Conservation (phyloP, 2,329 filamentous ascomycete genomes). For the Raffaelea ambrosiae region DNA sequence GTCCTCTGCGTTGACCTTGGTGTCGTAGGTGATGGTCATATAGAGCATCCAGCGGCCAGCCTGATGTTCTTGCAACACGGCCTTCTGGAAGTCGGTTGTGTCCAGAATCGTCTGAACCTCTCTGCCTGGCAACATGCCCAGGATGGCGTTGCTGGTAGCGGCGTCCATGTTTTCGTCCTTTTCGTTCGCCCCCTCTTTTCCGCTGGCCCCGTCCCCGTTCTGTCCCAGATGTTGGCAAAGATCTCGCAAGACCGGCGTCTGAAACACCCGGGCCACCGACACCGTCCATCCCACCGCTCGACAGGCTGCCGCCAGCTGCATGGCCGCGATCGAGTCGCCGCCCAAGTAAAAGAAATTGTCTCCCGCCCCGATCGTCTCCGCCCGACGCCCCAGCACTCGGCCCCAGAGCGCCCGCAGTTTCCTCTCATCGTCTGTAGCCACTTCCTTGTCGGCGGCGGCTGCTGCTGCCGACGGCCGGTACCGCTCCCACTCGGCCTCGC, state of each 20-base stretch:
- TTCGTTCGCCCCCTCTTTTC: too few species aligned
- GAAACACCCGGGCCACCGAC: too few species aligned
- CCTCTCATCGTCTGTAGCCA: not conserved
- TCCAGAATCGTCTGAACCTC: not conserved
- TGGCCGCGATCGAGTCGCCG: too few species aligned
- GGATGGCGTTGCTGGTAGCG: too few species aligned
- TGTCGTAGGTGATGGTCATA: not conserved
- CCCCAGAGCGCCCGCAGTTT: slow-evolving; percentile 40
- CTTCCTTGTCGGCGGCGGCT: too few species aligned
- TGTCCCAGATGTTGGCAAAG: too few species aligned
- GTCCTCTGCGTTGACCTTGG: not conserved
- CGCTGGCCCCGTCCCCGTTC: too few species aligned
- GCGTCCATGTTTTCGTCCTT: too few species aligned
- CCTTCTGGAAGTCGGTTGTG: not conserved
- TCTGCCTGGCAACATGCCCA: not conserved
- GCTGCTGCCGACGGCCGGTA: slow-evolving; percentile 12
- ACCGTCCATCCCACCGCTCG: too few species aligned
- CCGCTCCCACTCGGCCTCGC: slow-evolving; percentile 20
- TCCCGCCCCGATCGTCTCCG: slow-evolving; percentile 30
- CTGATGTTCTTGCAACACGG: not conserved
- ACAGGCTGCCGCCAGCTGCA: slow-evolving; percentile 34
- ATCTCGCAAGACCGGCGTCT: too few species aligned
- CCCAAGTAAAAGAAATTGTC: slow-evolving; percentile 35
- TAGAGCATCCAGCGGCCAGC: not conserved
- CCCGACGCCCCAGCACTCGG: slow-evolving; percentile 28